Base-by-base conservation (phyloP, 331 rosid species). In the Dryas integrifolia region DNA sequence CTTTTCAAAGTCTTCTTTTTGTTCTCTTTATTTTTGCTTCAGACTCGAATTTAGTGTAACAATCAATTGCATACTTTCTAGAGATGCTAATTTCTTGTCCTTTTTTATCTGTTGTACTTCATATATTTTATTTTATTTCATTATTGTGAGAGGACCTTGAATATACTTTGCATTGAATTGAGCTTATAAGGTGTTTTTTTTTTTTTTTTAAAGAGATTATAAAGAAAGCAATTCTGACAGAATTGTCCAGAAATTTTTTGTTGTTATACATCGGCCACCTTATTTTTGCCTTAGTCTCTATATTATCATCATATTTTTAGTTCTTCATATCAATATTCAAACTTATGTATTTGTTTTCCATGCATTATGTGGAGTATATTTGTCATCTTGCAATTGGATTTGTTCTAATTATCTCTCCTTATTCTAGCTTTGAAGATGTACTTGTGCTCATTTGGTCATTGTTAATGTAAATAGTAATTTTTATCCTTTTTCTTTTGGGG, bases 1-100 rank as follows among this genome's bases (percentile, higher is more conserved):
- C 50, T 72, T 65, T 79, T 38, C 65, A 47, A 79, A 0, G 4
- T 57, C 41, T 69, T 59, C 68, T 57, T 39, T 16, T 72, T 77
- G 30, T 7, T 79, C 14, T 49, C 55, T 65, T 48, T 51, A 26
- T 0, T 5, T 67, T 58, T 70, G 77, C 58, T 70, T 61, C 63
- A 40, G 74, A 45, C 26, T 18, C 7, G 4, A 43, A 38, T 53
- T 40, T 69, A 10, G 4, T 8, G 3, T 48, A 21, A 21, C 26
- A 47, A 52, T 67, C 47, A 12, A 24, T 48, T 47, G 39, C 5
- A 43, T 30, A 30, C 35, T 30, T 30, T 30, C 35, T 30, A 61
- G 5, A 50, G 18, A 38, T 15, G 50, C 30, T 51, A 5, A 16
- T 35, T 70, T 49, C 62, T 51, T 53, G 18, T 24, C 68, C 13